A percentile compares a stretch with the other conserved stretches of the same genome.
These are phyloP conservation scores for Pseudogymnoascus sp. DNA, from an alignment of 2,329 filamentous ascomycete genomes.

Conservation along the genomic window DNA sequence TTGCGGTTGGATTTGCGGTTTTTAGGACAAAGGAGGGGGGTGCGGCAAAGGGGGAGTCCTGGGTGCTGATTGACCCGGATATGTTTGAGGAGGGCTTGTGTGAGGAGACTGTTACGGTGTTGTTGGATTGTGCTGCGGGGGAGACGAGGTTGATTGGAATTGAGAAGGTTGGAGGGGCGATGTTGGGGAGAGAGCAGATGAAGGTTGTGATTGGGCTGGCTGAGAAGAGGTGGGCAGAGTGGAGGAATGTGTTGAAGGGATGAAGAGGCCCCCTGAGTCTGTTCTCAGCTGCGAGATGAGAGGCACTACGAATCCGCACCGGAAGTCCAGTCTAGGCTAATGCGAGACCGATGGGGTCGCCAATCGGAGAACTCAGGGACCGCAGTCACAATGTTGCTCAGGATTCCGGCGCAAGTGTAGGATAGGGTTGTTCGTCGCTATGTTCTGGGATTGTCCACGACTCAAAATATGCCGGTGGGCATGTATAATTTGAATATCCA, in stretches of 20 bases:
- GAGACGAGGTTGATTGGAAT: constrained; percentile 57
- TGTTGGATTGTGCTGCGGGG: constrained; percentile 54
- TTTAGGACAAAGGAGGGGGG: constrained; percentile 52
- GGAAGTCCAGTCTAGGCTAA: neutral
- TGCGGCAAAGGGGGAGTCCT: constrained; percentile 46
- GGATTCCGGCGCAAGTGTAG: neutral
- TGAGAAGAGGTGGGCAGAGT: constrained; percentile 56
- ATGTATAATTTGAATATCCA: neutral
- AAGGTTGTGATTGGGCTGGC: constrained; percentile 52
- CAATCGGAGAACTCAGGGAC: neutral
- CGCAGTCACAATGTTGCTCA: neutral
- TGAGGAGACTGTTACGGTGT: constrained; percentile 71
- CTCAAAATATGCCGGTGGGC: neutral
- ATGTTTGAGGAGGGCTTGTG: constrained; percentile 81
- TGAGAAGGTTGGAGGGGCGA: constrained; percentile 75
- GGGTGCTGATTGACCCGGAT: constrained; percentile 84
- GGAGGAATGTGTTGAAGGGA: constrained; percentile 10
- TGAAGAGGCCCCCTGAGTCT: neutral
- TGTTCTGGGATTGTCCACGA: neutral
- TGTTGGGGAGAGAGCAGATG: constrained; percentile 57
- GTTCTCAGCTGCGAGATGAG: neutral
- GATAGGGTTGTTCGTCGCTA: neutral
- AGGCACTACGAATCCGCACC: neutral
- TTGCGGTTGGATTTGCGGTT: constrained; percentile 70
- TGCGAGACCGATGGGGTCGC: neutral